Percentiles rank a stretch among this genome's conserved stretches.
Evolutionary conservation across 2,329 filamentous ascomycete genomes (phyloP).

Genomic region (Botrytis porri): DNA sequence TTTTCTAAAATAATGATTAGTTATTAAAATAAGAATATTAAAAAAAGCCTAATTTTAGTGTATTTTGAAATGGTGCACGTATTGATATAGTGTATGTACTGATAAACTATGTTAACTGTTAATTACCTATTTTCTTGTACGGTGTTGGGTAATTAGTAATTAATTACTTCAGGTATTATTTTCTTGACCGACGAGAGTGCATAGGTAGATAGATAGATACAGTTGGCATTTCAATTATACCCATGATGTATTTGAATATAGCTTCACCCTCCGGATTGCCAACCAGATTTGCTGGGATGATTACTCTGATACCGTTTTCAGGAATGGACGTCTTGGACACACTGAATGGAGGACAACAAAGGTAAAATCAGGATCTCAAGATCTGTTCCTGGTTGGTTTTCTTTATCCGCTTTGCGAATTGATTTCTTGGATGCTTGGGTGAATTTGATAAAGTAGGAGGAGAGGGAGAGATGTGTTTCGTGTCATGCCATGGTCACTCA

Average conservation of each 20-base stretch:
- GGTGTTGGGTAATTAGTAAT: no score
- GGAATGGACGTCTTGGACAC: neutral
- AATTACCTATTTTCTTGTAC: no score
- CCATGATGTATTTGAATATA: conserved; percentile 1
- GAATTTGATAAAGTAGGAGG: neutral
- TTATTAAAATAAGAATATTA: no score
- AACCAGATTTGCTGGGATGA: neutral
- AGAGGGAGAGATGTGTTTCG: neutral
- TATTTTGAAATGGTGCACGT: no score
- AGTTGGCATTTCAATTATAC: neutral
- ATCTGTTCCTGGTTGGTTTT: conserved; percentile 7
- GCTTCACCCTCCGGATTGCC: neutral
- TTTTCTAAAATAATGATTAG: no score
- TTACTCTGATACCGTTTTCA: neutral
- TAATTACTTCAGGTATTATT: neutral
- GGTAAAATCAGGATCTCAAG: neutral
- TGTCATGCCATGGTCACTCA: neutral
- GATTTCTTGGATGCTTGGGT: neutral
- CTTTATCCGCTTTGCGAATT: neutral
- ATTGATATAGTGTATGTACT: no score
- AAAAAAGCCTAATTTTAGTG: no score
- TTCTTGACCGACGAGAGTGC: neutral
- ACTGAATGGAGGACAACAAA: neutral
- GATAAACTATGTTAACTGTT: no score
- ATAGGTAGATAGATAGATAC: no score